Percentiles rank a stretch among this genome's conserved stretches.
Conservation (phyloP, 371 early-diverging fungal species). For the Actinomortierella ambigua region DNA sequence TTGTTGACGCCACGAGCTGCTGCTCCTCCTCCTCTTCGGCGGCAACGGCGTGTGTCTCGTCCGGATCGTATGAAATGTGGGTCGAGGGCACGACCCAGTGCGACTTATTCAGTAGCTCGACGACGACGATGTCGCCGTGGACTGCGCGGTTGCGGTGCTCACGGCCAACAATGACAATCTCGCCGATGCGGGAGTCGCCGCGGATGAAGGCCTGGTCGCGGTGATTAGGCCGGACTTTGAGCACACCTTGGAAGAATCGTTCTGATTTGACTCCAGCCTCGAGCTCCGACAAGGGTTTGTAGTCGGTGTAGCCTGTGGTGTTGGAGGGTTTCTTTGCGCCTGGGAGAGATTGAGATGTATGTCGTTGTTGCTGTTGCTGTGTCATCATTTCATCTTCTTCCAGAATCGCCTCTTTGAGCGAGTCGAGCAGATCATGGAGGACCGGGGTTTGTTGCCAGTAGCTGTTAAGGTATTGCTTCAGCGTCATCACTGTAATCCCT, state of each 20-base stretch:
- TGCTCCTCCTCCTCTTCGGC: slow-evolving; percentile 27
- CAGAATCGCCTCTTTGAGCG: slow-evolving; percentile 57
- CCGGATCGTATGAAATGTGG: slow-evolving; percentile 56
- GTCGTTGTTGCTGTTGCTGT: no score
- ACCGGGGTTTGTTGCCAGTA: slow-evolving; percentile 49
- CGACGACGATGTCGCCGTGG: slow-evolving; percentile 85
- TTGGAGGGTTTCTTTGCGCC: no score
- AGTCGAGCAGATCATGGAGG: slow-evolving; percentile 53
- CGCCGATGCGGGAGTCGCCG: slow-evolving; percentile 52
- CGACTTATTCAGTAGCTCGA: slow-evolving; percentile 69
- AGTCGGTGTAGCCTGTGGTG: slow-evolving; percentile 40
- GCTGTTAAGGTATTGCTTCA: slow-evolving; percentile 50
- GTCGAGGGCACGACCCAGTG: slow-evolving; percentile 63
- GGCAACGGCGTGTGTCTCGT: slow-evolving; percentile 47
- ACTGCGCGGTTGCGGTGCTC: slow-evolving; percentile 83
- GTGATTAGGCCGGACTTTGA: slow-evolving; percentile 53
- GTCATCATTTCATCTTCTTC: slow-evolving; percentile 48
- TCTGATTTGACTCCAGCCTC: slow-evolving; percentile 65
- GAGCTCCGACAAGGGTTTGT: slow-evolving; percentile 61
- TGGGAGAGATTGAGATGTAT: no score
- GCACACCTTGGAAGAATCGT: slow-evolving; percentile 59
- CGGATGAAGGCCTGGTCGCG: slow-evolving; percentile 66
- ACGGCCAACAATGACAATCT: slow-evolving; percentile 69
- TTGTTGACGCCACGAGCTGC: background rate
- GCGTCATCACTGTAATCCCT: slow-evolving; percentile 26